These are phyloP conservation scores for Trichoderma sp. DNA, from an alignment of 2,329 filamentous ascomycete species.

Conservation along the genomic window DNA sequence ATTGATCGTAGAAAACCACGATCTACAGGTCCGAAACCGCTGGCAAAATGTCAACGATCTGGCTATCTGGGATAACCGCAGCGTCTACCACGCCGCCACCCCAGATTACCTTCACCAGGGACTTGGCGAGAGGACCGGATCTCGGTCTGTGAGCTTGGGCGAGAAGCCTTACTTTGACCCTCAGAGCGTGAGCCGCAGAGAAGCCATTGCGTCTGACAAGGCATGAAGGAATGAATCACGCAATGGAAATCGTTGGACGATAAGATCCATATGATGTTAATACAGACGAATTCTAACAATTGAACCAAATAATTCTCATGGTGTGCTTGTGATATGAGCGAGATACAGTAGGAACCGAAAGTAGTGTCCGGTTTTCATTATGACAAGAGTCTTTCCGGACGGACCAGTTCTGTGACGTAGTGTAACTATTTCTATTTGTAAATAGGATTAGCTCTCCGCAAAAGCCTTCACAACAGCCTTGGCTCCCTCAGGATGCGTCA, in stretches of 20 bases:
- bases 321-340: neutral
- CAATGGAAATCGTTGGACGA: neutral
- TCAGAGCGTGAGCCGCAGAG: constrained; percentile 38
- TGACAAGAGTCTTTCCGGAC: no score
- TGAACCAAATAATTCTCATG: neutral
- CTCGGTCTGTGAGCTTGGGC: constrained; percentile 43
- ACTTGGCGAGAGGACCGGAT: constrained; percentile 41
- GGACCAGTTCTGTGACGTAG: no score
- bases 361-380: no score
- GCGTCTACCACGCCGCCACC: constrained; percentile 52
- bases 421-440: neutral
- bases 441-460: neutral
- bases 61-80: constrained; percentile 66
- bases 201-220: constrained; percentile 32
- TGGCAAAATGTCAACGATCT: constrained; percentile 51
- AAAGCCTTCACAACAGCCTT: constrained; percentile 4
- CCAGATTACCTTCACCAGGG: constrained; percentile 53
- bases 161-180: constrained; percentile 44
- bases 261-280: neutral
- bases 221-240: neutral
- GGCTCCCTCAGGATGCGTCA: constrained; percentile 1
- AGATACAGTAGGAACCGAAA: no score
- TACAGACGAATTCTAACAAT: neutral
- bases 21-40: constrained; percentile 54
- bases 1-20: constrained; percentile 54